Evolutionary conservation across 805 yeast genomes (phyloP), one percentile per base, ranked within the genome.

Genomic region (Candida nemodendra): DNA sequence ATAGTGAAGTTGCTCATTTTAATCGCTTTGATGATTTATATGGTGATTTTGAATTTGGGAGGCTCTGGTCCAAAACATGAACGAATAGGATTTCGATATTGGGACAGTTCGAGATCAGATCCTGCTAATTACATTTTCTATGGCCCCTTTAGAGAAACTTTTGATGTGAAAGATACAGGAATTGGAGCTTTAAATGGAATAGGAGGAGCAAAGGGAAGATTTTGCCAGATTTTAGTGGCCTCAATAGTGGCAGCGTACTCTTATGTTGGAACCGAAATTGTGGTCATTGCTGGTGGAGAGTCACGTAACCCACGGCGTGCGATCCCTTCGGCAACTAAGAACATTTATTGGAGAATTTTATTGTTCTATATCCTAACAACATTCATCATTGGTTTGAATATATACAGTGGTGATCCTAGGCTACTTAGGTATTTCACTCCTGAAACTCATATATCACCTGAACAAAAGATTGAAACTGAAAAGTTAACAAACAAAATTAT

Each of bases 261-360:
- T 0, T 86, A 81, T 53, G 78, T 84, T 33, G 95, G 95, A 0
- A 83, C 89, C 1, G 95, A 86, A 49, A 79, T 82, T 57, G 90
- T 87, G 9, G 79, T 85, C 46, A 77, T 85, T 38, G 91, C 93
- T 2, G 88, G 91, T 5, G 85, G 90, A 58, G 95, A 86, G 58
- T 84, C 90, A n/a, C 69, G 81, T 43, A 81, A 84, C 47, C 95
- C 95, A 4, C 68, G 93, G 47, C 77, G 72, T 44, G 79, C 91
- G 0, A 67, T 86, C 13, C 95, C 95, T 1, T 71, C 80, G 9
- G 91, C 93, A 1, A 84, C 90, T 2, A 79, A 72, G 48, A 69
- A 83, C 49, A 86, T 84, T 2, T 84, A 84, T 55, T 81, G 84
- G 72, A 67, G 90, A 51, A 75, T 86, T 25, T 51, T 81, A 4